Percentiles rank a stretch among this genome's conserved stretches.
Evolutionary conservation across 2,329 filamentous ascomycete genomes (phyloP).

Genomic region (Arthrinium phaeospermum): DNA sequence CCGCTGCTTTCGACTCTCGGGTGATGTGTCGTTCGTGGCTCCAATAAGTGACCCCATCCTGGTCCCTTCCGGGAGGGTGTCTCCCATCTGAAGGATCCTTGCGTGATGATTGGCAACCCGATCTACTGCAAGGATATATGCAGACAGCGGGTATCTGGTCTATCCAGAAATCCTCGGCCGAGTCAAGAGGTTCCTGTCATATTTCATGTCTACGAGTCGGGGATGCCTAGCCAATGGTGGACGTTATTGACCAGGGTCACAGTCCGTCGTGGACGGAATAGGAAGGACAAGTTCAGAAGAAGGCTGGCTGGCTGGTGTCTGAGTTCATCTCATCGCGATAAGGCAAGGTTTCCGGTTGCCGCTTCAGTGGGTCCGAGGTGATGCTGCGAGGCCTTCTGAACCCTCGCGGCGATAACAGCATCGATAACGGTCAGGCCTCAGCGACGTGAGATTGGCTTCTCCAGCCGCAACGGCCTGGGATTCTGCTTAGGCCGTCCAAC

Average conservation of each 20-base stretch:
- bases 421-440: background rate
- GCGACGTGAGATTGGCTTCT: background rate
- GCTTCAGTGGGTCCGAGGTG: background rate
- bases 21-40: background rate
- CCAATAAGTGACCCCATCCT: background rate
- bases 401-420: background rate
- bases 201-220: background rate
- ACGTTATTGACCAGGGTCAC: background rate
- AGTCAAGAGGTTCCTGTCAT: background rate
- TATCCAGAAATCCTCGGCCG: background rate
- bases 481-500: too few species aligned
- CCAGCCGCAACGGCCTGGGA: background rate
- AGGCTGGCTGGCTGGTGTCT: background rate
- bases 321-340: background rate
- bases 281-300: background rate
- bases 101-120: background rate
- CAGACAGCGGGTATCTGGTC: background rate
- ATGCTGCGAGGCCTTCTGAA: background rate
- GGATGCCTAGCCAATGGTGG: background rate
- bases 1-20: background rate
- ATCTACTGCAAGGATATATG: background rate
- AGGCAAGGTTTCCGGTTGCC: background rate
- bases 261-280: background rate
- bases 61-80: background rate
- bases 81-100: background rate